Evolutionary conservation across 176 grass and related monocot species (phyloP), one percentile per base, ranked within the genome.

Genomic region (Musa acuminata): DNA sequence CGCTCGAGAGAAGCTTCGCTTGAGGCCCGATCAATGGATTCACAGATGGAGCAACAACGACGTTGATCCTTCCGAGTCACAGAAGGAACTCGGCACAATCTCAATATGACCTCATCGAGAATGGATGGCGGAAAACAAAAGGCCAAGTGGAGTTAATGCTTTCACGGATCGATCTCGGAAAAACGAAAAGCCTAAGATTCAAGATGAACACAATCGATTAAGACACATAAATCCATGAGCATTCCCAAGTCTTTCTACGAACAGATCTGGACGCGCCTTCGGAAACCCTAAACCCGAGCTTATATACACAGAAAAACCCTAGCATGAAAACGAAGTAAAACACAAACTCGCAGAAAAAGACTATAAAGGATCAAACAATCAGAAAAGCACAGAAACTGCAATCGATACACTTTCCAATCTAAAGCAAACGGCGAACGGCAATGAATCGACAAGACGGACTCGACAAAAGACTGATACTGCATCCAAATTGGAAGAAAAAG

Each of bases 281-380:
- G 63, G 22, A 43, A 21, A 70, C 67, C 13, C 67, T 70, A 70
- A 70, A 70, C 48, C 17, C 67, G 49, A 70, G 43, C 67, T 51
- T 67, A 48, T 14, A 17, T 19, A 19, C 16, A n/a, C 35, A 70
- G 35, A 43, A 43, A 50, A 70, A 70, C 12, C 43, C 67, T 21
- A 11, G 16, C 17, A 13, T 17, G 17, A 16, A 43, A 17, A 70
- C 17, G 19, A 70, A 50, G 67, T 43, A 7, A 67, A 70, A 50
- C 8, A 19, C 26, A 70, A 50, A 11, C 13, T 67, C 14, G 10
- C 16, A 69, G 67, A 43, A 8, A 20, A 29, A 13, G 26, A 22
- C 3, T 43, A 11, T 1, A 43, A 64, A 64, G 21, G 25, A 64
- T 2, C 2, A 63, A 63, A 64, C n/a, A 35, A 11, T 16, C 3